Evolutionary conservation across 2,329 filamentous ascomycete genomes (phyloP), one percentile per base, ranked within the genome.

Genomic region (Gremmenia infestans): DNA sequence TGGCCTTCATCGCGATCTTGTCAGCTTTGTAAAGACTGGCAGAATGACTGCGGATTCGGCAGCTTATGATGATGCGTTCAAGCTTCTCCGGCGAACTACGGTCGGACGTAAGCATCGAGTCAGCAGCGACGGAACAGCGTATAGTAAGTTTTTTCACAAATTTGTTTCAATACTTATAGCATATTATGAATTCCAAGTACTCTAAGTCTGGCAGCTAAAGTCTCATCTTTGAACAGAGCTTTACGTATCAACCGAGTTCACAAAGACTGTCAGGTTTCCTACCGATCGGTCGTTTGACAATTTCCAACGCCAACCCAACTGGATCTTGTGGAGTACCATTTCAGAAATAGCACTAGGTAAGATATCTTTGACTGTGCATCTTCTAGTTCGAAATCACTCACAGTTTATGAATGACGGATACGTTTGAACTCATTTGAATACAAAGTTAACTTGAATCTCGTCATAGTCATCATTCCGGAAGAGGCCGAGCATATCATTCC

Each of bases 401-500:
- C 9, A 32, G 9, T 3, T 32, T 12, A 9, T 11, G 3, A 32
- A 12, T 32, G 28, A 32, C 28, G 9, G 9, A 32, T 32, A 32
- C 28, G 1, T 12, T 32, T 32, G 28, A 4, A 32, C 9, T 12
- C 28, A 32, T 32, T 2, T 32, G 9, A 32, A 32, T 32, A 32
- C 4, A 32, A 12, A 32, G 28, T 9, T 32, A 32, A 32, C 28
- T 32, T 32, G 9, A 32, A 32, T 32, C 28, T 32, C 28, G 11
- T 32, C 0, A 59, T 89, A 0, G 66, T 88, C 2, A 64, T 88
- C 1, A 82, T 81, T 28, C 81, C 83, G 0, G 85, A 88, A 60
- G 86, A 89, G 65, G 82, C 78, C 0, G 81, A 88, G 54, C 47
- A 63, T 0, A 60, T 87, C 0, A 73, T 88, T 3, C 73, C 74